Percentiles rank a stretch among this genome's conserved stretches.
These are phyloP conservation scores for Sporothrix humicola DNA, from an alignment of 2,329 filamentous ascomycete species.

Conservation along the genomic window DNA sequence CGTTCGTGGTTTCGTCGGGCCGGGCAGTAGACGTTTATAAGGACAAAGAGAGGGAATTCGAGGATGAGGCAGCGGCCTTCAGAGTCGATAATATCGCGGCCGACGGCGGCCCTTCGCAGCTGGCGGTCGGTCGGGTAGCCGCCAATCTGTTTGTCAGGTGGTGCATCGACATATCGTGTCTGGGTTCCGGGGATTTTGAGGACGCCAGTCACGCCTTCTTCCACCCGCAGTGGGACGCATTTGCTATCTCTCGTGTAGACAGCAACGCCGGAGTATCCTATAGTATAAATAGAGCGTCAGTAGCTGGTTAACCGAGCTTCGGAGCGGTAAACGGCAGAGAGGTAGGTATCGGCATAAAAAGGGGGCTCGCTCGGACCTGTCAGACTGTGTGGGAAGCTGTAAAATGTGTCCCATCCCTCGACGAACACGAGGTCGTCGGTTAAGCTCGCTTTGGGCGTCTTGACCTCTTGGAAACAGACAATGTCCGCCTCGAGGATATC, in stretches of 20 bases:
- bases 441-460: conserved; percentile 92
- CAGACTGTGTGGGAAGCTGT: conserved; percentile 90
- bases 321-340: conserved; percentile 43
- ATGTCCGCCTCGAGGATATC: conserved; percentile 91
- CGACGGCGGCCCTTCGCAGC: conserved; percentile 59
- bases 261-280: conserved; percentile 93
- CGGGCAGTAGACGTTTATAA: conserved; percentile 91
- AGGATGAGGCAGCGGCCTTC: conserved; percentile 91
- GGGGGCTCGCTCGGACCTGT: conserved; percentile 63
- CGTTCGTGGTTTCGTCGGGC: conserved; percentile 83
- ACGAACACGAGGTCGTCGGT: conserved; percentile 95
- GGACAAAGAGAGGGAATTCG: conserved; percentile 92
- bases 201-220: conserved; percentile 89
- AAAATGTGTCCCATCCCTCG: conserved; percentile 94
- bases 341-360: not conserved
- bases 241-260: conserved; percentile 90
- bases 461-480: conserved; percentile 92
- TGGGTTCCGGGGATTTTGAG: conserved; percentile 75
- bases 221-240: conserved; percentile 85
- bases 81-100: conserved; percentile 77
- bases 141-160: conserved; percentile 77
- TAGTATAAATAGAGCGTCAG: not conserved
- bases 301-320: not conserved
- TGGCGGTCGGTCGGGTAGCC: conserved; percentile 80
- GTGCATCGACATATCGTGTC: conserved; percentile 74